Base-by-base conservation (phyloP, 345 rosid genomes). In the Populus pruinosa region DNA sequence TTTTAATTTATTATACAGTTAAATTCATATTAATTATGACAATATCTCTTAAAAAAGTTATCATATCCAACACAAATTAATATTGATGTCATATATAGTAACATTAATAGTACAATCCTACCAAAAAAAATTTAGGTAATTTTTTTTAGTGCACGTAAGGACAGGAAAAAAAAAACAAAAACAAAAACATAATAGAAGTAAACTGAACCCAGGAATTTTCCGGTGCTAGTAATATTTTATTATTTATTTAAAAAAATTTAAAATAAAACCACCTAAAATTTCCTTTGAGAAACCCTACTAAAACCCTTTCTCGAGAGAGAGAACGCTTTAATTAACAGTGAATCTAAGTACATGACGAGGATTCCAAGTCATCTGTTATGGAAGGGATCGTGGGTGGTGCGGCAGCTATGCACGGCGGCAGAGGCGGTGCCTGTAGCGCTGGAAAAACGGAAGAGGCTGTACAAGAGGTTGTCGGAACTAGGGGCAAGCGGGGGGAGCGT, bases 401-500 rank as follows among this genome's bases (percentile, higher is more conserved):
- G 92, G 73, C 83, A 47, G 71, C 71, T 84, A 0, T 79, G 76
- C 76, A 76, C 85, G 41, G 77, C 74, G 41, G 64, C 84, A 7
- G 82, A 72, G 78, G 14, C 67, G 69, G 77, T 38, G 69, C 61
- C 67, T 2, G 70, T 78, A 73, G 56, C 80, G 67, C 63, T 49
- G 31, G 72, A 75, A 64, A 72, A 50, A 74, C 0, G 7, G 35
- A 50, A 63, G 43, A 74, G 67, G 29, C 76, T 90, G 23, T 92
- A 90, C 80, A 77, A 56, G 77, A 87, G 85, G 86, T 76, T 94
- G 71, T 90, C 92, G 70, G 84, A 77, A 21, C 80, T 90, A 43
- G 85, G 84, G 18, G 79, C 79, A 41, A 84, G 75, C 9, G 90
- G 89, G 39, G 92, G 86, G 11, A 87, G 80, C 67, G 92, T 90